These are phyloP conservation scores for Tetrapyrgos nigripes DNA, from an alignment of 1,284 basidiomycete genomes.

Conservation along the genomic window DNA sequence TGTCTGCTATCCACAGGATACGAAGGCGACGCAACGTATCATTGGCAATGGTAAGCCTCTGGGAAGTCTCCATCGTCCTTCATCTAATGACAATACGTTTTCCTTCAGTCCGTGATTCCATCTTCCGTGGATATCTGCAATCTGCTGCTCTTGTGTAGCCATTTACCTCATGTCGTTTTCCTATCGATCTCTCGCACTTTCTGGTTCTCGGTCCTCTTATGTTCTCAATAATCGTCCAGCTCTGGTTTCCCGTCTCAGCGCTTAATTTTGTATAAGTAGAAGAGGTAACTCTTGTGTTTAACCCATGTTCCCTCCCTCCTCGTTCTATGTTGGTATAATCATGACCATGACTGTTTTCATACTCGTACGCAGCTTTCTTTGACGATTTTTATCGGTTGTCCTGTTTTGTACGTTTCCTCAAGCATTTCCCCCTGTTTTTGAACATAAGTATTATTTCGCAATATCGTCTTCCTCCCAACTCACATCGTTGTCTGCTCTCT, in stretches of 20 bases:
- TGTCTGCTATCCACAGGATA: constrained; percentile 56
- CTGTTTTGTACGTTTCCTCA: not conserved
- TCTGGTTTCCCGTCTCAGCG: too few species aligned
- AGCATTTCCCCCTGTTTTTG: not conserved
- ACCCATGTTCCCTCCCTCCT: not conserved
- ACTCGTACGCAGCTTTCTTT: not conserved
- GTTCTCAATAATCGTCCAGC: not conserved
- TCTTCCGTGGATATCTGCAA: constrained; percentile 74
- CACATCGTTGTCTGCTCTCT: too few species aligned
- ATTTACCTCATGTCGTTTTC: too few species aligned
- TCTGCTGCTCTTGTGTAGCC: constrained; percentile 71
- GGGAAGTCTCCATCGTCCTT: constrained; percentile 3
- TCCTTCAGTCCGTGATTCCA: constrained; percentile 67
- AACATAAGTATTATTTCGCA: not conserved
- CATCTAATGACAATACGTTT: constrained; percentile 19
- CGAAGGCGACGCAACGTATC: constrained; percentile 80
- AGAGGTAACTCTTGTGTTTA: not conserved
- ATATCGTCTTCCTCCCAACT: too few species aligned
- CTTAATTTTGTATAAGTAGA: not conserved
- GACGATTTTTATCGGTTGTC: not conserved
- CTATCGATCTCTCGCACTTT: not conserved
- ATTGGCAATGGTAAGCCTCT: constrained; percentile 72
- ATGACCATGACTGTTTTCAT: not conserved
- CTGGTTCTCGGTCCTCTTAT: not conserved
- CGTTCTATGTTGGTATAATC: not conserved